Conservation (phyloP, 352 stramenopile genomes). For the Aphanomyces euteiches region DNA sequence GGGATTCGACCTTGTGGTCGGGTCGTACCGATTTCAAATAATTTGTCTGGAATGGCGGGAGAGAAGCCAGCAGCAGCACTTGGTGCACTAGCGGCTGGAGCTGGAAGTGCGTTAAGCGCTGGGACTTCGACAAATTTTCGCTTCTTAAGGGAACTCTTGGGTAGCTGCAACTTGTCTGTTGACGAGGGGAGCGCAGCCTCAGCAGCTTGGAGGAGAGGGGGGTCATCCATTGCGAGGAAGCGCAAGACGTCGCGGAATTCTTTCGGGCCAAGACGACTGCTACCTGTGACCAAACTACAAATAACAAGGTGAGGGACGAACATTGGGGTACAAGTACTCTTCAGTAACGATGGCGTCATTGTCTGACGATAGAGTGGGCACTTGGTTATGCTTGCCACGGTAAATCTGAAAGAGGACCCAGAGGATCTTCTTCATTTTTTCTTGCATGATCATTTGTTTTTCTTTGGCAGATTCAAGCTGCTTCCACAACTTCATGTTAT, state of each 20-base stretch:
- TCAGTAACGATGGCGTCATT: slow-evolving; percentile 60
- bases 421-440: slow-evolving; percentile 91
- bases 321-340: slow-evolving; percentile 57
- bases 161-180: slow-evolving; percentile 38
- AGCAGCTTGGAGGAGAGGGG: slow-evolving; percentile 50
- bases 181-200: slow-evolving; percentile 32
- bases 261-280: slow-evolving; percentile 72
- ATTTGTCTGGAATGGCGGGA: slow-evolving; percentile 5
- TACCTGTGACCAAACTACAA: slow-evolving; percentile 46
- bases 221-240: slow-evolving; percentile 83
- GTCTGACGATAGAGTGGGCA: slow-evolving; percentile 61
- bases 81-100: neutral
- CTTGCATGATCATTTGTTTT: slow-evolving; percentile 86
- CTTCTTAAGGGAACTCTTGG: slow-evolving; percentile 46
- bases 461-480: slow-evolving; percentile 79
- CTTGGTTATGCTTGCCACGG: slow-evolving; percentile 62
- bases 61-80: neutral
- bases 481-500: slow-evolving; percentile 88
- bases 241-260: slow-evolving; percentile 81
- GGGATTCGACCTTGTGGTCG: no score
- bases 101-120: slow-evolving; percentile 11
- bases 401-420: slow-evolving; percentile 89
- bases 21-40: slow-evolving; percentile 27
- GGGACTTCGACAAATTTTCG: slow-evolving; percentile 81
- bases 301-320: neutral